Evolutionary conservation across 192 early-diverging fungal species (phyloP).

Genomic region (Kickxella alabastrina): DNA sequence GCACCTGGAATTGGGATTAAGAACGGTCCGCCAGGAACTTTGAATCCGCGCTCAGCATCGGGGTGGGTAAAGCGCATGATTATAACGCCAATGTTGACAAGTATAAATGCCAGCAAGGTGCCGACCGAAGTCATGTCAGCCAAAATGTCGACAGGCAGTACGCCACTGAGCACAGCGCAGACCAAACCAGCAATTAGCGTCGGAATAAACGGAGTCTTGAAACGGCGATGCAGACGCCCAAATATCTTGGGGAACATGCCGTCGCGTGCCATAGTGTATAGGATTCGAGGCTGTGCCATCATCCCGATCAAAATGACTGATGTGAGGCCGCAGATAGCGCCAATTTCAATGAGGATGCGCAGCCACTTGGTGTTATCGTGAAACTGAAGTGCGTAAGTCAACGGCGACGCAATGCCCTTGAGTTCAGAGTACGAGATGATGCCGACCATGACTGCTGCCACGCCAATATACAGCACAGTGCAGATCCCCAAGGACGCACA

Average conservation of each 20-base stretch:
- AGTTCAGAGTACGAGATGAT: conserved; percentile 59
- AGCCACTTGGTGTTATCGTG: conserved; percentile 61
- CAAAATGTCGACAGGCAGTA: conserved; percentile 79
- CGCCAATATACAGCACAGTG: conserved; percentile 73
- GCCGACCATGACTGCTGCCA: conserved; percentile 70
- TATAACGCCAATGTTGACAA: conserved; percentile 74
- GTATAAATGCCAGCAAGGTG: conserved; percentile 78
- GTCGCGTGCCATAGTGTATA: conserved; percentile 83
- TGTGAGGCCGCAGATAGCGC: conserved; percentile 70
- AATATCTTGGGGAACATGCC: conserved; percentile 76
- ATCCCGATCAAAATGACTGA: conserved; percentile 75
- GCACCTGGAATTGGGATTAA: conserved; percentile 65
- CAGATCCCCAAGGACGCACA: conserved; percentile 72
- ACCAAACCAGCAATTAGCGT: conserved; percentile 65
- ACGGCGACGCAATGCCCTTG: conserved; percentile 52
- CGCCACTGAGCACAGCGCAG: conserved; percentile 62
- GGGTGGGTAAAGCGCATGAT: conserved; percentile 74
- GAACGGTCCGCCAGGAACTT: conserved; percentile 63
- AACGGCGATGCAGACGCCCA: conserved; percentile 63
- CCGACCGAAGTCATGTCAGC: conserved; percentile 84
- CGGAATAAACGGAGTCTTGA: conserved; percentile 72
- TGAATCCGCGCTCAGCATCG: conserved; percentile 64
- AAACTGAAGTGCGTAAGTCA: conserved; percentile 45
- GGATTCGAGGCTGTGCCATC: conserved; percentile 84
- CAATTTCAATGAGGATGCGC: conserved; percentile 70